Base-by-base conservation (phyloP, 2,329 filamentous ascomycete genomes). In the Harringtonia aguacate region DNA sequence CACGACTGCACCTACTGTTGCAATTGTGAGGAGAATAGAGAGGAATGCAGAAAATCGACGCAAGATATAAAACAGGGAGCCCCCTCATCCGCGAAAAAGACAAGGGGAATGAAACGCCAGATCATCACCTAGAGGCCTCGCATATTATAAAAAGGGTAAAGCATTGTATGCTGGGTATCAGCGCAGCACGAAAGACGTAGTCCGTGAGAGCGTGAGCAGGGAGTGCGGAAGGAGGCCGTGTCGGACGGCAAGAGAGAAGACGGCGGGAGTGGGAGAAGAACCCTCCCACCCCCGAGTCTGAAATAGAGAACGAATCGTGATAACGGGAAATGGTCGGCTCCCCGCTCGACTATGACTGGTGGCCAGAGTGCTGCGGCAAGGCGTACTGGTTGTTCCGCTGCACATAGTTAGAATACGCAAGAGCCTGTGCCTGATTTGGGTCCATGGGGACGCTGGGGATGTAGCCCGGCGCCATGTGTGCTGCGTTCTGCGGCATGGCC, bases 341-440 rank as follows among this genome's bases (percentile, higher is more conserved):
- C 14, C 13, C 24, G 28, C 52, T 46, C 56, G 18, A 33, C 69
- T 70, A 87, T 65, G 83, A 81, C 66, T 86, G 83, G 63, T 89
- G 85, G 53, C 85, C 83, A 56, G 85, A 81, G 66, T 86, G 86
- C 57, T 87, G 84, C 46, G 84, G 83, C 79, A 94, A 86, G 41
- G 77, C 79, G 56, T 88, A 89, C 57, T 82, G 83, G 57, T 78
- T 79, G 52, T 75, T 74, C 58, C 77, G 77, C 64, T 80, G 81
- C 56, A 94, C 79, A 59, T 92, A 92, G 62, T 79, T 85, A 60
- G 87, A 83, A 61, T 94, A 94, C 29, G 83, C 82, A 57, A 87
- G 72, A 49, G 87, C 84, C 63, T 88, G 81, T 49, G 87, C 84
- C 63, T 88, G 81, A 58, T 86, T 81, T 54, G 84, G 79, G 56